Percentiles rank a stretch among this genome's conserved stretches.
Conservation (phyloP, 768 basidiomycete species). For the Trametes cingulata region DNA sequence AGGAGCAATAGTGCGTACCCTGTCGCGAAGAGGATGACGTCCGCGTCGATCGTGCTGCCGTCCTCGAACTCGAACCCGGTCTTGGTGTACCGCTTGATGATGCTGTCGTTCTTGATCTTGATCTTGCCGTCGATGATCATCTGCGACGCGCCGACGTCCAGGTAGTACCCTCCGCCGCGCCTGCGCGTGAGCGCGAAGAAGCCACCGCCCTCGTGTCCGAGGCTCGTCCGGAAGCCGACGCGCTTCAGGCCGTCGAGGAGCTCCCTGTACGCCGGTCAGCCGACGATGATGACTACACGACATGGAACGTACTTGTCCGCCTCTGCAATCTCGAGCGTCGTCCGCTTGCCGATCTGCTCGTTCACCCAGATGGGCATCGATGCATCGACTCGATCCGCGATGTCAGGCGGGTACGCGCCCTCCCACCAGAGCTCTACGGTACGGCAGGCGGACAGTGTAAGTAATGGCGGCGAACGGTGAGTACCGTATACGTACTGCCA, state of each 20-base stretch:
- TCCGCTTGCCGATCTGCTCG: slow-evolving; percentile 33
- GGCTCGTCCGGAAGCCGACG: slow-evolving; percentile 56
- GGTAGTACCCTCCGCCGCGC: slow-evolving; percentile 65
- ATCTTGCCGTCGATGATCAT: slow-evolving; percentile 67
- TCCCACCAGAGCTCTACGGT: slow-evolving; percentile 43
- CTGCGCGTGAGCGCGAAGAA: slow-evolving; percentile 48
- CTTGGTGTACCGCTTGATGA: slow-evolving; percentile 37
- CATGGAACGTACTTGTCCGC: slow-evolving; percentile 29
- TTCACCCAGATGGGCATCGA: slow-evolving; percentile 45
- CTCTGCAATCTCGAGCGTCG: slow-evolving; percentile 35
- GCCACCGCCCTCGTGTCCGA: slow-evolving; percentile 54
- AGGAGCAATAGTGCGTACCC: slow-evolving; percentile 36
- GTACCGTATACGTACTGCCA: slow-evolving; percentile 25
- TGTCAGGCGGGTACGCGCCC: slow-evolving; percentile 46
- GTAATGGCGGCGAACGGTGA: too few relatives aligned
- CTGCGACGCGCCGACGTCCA: slow-evolving; percentile 62
- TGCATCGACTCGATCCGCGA: slow-evolving; percentile 55
- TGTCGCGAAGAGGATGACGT: slow-evolving; percentile 51
- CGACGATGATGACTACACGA: background rate
- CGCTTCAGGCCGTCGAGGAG: slow-evolving; percentile 56
- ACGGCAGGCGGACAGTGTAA: background rate
- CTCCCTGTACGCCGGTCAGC: slow-evolving; percentile 28
- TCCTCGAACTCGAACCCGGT: slow-evolving; percentile 43
- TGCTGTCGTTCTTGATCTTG: slow-evolving; percentile 62
- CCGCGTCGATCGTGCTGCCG: slow-evolving; percentile 45